Percentiles rank a stretch among this genome's conserved stretches.
Conservation (phyloP, 805 yeast species). For the Suhomyces sp. region DNA sequence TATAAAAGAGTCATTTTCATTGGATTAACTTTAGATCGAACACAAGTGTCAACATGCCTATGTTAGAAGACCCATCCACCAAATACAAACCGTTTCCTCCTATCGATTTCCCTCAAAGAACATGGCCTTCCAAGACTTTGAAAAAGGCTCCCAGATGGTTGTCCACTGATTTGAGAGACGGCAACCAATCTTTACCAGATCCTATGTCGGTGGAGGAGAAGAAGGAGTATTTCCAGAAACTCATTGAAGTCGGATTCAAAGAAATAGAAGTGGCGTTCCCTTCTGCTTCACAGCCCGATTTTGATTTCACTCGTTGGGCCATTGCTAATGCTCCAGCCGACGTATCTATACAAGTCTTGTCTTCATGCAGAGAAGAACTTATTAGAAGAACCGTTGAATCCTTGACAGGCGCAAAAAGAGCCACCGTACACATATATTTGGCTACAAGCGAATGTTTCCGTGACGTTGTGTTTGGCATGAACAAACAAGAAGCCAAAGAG, state of each 20-base stretch:
- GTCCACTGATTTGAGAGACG: conserved; percentile 80
- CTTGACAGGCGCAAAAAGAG: conserved; percentile 69
- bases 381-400: conserved; percentile 71
- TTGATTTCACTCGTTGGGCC: conserved; percentile 75
- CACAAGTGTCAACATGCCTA: conserved; percentile 11
- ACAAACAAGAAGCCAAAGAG: conserved; percentile 55
- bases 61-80: conserved; percentile 57
- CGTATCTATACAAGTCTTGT: conserved; percentile 71
- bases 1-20: background rate
- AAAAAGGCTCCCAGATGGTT: conserved; percentile 76
- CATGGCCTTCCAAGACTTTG: conserved; percentile 65
- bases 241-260: conserved; percentile 72
- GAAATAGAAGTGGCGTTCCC: conserved; percentile 86
- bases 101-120: conserved; percentile 55
- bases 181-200: conserved; percentile 81
- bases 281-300: conserved; percentile 74
- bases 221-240: conserved; percentile 63
- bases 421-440: conserved; percentile 71
- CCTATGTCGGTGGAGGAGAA: conserved; percentile 84
- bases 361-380: conserved; percentile 74
- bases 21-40: background rate
- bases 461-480: conserved; percentile 64
- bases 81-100: conserved; percentile 62
- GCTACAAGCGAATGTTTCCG: conserved; percentile 77
- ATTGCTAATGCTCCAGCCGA: conserved; percentile 73